Percentiles rank a stretch among this genome's conserved stretches.
Conservation (phyloP, 805 yeast genomes). For the Saturnispora sanitii region DNA sequence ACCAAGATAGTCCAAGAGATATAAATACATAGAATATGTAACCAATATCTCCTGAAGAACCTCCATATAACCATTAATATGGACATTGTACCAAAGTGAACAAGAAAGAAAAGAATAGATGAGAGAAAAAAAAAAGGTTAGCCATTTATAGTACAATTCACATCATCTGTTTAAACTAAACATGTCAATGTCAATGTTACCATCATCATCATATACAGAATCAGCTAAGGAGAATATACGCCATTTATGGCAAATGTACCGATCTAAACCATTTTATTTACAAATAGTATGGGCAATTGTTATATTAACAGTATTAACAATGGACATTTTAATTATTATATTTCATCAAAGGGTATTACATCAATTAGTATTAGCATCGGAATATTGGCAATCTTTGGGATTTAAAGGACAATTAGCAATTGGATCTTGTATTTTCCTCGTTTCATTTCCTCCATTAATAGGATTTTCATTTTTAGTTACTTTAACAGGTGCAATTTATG, state of each 20-base stretch:
- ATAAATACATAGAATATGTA: not conserved
- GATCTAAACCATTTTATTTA: not conserved
- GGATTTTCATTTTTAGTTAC: constrained; percentile 70
- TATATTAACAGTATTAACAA: not conserved
- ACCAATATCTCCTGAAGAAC: not conserved
- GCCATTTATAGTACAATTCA: too few species aligned
- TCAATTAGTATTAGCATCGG: constrained; percentile 33
- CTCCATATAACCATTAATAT: not conserved
- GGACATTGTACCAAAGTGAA: not conserved
- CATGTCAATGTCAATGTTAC: too few species aligned
- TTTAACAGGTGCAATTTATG: constrained; percentile 73
- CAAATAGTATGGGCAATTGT: constrained; percentile 4
- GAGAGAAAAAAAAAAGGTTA: not conserved
- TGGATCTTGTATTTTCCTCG: constrained; percentile 44
- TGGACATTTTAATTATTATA: constrained; percentile 10
- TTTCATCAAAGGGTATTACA: constrained; percentile 31
- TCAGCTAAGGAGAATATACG: not conserved
- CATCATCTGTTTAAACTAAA: too few species aligned
- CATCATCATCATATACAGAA: not conserved
- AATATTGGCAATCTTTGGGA: constrained; percentile 30
- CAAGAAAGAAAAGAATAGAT: not conserved
- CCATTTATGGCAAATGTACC: not conserved
- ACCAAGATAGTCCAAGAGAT: not conserved
- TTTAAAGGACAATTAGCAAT: constrained; percentile 30
- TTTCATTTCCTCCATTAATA: constrained; percentile 83